A percentile compares a stretch with the other conserved stretches of the same genome.
These are phyloP conservation scores for Geosmithia flava DNA, from an alignment of 2,329 filamentous ascomycete species.

Conservation along the genomic window DNA sequence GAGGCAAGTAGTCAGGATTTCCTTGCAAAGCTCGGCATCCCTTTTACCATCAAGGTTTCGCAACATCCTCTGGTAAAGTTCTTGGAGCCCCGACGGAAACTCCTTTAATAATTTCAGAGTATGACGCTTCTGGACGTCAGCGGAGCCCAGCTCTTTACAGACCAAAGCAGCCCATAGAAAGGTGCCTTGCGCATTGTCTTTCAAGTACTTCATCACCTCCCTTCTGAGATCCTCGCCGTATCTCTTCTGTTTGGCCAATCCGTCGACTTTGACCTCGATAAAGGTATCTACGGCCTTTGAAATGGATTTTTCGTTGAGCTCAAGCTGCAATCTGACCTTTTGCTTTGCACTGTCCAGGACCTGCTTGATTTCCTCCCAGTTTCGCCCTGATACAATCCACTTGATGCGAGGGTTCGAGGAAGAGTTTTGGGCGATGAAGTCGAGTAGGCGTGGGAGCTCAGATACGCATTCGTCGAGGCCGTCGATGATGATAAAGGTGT, in stretches of 20 bases:
- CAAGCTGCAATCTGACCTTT: conserved; percentile 16
- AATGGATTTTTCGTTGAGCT: conserved; percentile 21
- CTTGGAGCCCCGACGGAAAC: conserved; percentile 17
- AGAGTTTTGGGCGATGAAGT: conserved; percentile 14
- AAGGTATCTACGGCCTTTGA: conserved; percentile 18
- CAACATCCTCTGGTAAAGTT: conserved; percentile 23
- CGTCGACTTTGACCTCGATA: conserved; percentile 17
- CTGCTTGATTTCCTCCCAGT: conserved; percentile 21
- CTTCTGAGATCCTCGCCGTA: background rate
- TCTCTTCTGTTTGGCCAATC: conserved; percentile 7
- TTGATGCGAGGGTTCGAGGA: conserved; percentile 10
- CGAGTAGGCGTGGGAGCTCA: conserved; percentile 17
- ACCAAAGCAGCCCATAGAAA: conserved; percentile 8
- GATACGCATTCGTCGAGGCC: conserved; percentile 31
- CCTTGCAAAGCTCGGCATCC: conserved; percentile 1
- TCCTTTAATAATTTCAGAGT: conserved; percentile 6
- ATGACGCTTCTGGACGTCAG: conserved; percentile 1
- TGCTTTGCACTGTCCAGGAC: conserved; percentile 9
- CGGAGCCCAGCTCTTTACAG: conserved; percentile 3
- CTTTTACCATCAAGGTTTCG: conserved; percentile 9
- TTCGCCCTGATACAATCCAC: conserved; percentile 32
- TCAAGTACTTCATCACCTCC: conserved; percentile 6
- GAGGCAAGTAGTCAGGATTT: conserved; percentile 9
- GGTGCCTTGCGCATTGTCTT: conserved; percentile 17
- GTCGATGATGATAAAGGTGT: conserved; percentile 26